phyloP scores from a whole-genome alignment of 1,139 yeast genomes.

The Geotrichum australiense region DNA sequence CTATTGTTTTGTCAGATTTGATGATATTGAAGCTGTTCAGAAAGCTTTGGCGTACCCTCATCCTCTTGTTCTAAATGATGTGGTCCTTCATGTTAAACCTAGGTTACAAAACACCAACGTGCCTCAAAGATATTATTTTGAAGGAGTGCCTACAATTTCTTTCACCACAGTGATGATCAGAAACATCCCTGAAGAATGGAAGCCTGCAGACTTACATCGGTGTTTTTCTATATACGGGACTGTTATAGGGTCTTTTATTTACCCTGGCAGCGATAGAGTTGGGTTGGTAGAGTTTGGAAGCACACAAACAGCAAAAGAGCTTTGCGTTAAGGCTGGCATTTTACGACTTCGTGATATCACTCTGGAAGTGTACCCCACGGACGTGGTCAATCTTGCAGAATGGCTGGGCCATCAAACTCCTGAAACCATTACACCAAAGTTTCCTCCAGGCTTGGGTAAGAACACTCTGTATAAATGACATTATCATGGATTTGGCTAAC shows the following conservation, averaged over 20 bases:
- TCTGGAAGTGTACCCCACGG: constrained; percentile 11
- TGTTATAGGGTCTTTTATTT: constrained; percentile 14
- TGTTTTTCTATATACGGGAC: constrained; percentile 12
- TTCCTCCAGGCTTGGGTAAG: constrained; percentile 14
- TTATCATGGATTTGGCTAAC: background rate
- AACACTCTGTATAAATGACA: background rate
- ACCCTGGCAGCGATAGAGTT: constrained; percentile 3
- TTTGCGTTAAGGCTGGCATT: constrained; percentile 9
- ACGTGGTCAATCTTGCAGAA: constrained; percentile 12
- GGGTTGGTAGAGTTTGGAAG: constrained; percentile 14
- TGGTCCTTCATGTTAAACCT: constrained; percentile 10
- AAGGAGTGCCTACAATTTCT: constrained; percentile 10
- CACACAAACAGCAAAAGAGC: constrained; percentile 7
- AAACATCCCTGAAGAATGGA: constrained; percentile 11
- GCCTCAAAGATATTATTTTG: constrained; percentile 8
- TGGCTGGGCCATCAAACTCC: constrained; percentile 12
- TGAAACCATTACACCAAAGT: constrained; percentile 1
- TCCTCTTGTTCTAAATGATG: constrained; percentile 4
- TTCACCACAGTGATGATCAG: constrained; percentile 13
- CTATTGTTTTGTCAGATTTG: constrained; percentile 13
- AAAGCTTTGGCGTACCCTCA: constrained; percentile 9
- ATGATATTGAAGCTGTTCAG: constrained; percentile 13
- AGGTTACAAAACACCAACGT: background rate
- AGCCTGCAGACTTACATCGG: constrained; percentile 11
- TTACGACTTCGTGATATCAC: constrained; percentile 3